Base-by-base conservation (phyloP, 2,329 filamentous ascomycete genomes). In the Alternaria sp. region DNA sequence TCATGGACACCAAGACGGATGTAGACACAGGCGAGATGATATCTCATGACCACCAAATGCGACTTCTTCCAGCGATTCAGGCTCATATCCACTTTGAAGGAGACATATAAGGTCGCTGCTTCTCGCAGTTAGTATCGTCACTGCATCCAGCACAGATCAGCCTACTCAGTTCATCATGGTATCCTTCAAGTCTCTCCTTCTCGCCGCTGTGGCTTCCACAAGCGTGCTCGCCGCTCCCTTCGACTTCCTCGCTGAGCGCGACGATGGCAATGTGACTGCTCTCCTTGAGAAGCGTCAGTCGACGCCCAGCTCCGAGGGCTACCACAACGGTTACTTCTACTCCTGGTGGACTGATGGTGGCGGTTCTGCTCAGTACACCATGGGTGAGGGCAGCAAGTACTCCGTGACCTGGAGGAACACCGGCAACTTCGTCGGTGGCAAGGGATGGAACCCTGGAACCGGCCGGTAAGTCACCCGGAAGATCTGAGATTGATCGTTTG, bases 341-440 rank as follows among this genome's bases (percentile, higher is more conserved):
- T 86, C 84, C 5, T 87, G 82, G 80, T 89, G 85, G 85, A 86
- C 82, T 55, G 85, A 87, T 59, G 82, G 83, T 32, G 76, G 73
- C 10, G 68, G 66, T 41, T 63, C 51, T 45, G 70, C 62, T 8
- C 64, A 62, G 30, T 73, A 72, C 64, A 71, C 67, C 18, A 73
- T 68, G 58, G 60, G 60, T 14, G 58, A 62, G 43, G 63, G 58
- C 38, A 66, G 70, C 59, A 61, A 59, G 50, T 73, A 73, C 57
- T 65, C 64, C n/a, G 59, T 65, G 52, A 61, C 46, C 8, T 73
- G 70, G 70, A 61, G 60, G 48, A 68, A 66, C 52, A 62, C 57
- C 4, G 70, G 70, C 44, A 72, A 72, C 62, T 72, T 65, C 12
- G 71, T 73, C 22, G 69, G 68, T 18, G 71, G 71, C 16, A 73